These are phyloP conservation scores for Sporodiniella umbellata DNA, from an alignment of 371 early-diverging fungal genomes.

Conservation along the genomic window DNA sequence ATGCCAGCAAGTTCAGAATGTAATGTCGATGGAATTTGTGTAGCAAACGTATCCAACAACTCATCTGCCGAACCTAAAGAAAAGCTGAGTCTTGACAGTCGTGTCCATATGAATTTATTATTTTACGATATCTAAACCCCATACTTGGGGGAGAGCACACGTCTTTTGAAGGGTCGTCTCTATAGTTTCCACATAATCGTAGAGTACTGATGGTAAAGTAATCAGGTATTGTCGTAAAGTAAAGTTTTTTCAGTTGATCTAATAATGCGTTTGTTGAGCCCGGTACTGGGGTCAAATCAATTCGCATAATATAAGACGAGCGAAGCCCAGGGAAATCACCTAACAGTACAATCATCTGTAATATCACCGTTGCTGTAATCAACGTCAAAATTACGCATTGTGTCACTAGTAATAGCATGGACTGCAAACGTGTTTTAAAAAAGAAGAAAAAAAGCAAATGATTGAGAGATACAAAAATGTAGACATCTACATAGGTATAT, in stretches of 20 bases:
- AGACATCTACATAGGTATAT: too few relatives aligned
- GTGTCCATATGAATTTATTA: too few relatives aligned
- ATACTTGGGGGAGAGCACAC: constrained; percentile 14
- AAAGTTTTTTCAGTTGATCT: background rate
- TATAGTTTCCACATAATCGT: constrained; percentile 10
- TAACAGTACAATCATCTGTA: constrained; percentile 12
- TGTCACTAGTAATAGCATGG: constrained; percentile 5
- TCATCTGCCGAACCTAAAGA: constrained; percentile 15
- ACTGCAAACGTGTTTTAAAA: too few relatives aligned
- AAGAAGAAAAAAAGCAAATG: background rate
- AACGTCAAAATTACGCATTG: constrained; percentile 5
- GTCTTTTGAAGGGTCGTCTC: constrained; percentile 2
- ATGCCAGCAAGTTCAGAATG: constrained; percentile 7
- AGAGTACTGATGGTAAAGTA: constrained; percentile 10
- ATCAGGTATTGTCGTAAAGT: constrained; percentile 1
- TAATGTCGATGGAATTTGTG: constrained; percentile 4
- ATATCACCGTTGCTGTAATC: constrained; percentile 14
- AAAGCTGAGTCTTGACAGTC: too few relatives aligned
- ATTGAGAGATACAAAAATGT: too few relatives aligned
- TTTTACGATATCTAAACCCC: constrained; percentile 16
- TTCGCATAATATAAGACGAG: constrained; percentile 10
- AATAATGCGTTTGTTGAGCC: background rate
- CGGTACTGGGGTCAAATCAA: background rate
- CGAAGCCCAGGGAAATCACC: constrained; percentile 15
- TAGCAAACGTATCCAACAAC: constrained; percentile 2